Evolutionary conservation across 208 protist species (phyloP).

Genomic region (Eutreptiella sp.): DNA sequence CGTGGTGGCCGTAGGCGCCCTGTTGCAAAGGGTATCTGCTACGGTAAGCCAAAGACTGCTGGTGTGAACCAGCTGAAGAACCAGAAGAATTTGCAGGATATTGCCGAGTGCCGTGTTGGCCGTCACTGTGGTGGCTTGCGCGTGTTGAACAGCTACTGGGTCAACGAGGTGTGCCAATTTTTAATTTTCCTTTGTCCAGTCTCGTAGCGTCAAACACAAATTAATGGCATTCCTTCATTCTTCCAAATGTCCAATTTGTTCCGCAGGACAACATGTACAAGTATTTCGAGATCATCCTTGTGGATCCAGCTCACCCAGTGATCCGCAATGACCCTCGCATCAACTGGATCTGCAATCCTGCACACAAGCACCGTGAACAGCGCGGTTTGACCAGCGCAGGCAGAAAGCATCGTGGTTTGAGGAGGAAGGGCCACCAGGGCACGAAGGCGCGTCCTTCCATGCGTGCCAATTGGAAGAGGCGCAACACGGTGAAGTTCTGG

Average conservation of each 20-base stretch:
- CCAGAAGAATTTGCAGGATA: conserved; percentile 82
- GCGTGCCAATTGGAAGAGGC: conserved; percentile 94
- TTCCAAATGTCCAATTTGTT: not conserved
- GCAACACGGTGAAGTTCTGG: conserved; percentile 92
- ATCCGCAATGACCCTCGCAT: conserved; percentile 96
- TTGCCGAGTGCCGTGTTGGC: conserved; percentile 97
- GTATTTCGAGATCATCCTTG: conserved; percentile 97
- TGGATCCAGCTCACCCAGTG: conserved; percentile 94
- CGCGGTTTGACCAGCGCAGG: conserved; percentile 97
- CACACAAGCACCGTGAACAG: conserved; percentile 95
- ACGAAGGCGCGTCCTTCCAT: conserved; percentile 90
- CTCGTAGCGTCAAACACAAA: not conserved
- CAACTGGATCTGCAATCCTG: conserved; percentile 98
- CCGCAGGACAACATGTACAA: conserved; percentile 94
- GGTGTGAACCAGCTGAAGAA: conserved; percentile 96
- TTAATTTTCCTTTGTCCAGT: not conserved
- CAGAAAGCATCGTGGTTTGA: conserved; percentile 88
- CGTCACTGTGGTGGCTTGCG: conserved; percentile 89
- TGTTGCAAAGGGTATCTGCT: conserved; percentile 91
- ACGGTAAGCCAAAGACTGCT: conserved; percentile 97
- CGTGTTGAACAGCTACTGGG: conserved; percentile 99
- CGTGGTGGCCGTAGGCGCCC: conserved; percentile 96
- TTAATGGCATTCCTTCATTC: not conserved
- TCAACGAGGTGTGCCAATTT: too few relatives aligned
- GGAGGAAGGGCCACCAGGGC: conserved; percentile 85